These are phyloP conservation scores for Simmondsia chinensis DNA, from an alignment of 148 eudicot species.

Conservation along the genomic window DNA sequence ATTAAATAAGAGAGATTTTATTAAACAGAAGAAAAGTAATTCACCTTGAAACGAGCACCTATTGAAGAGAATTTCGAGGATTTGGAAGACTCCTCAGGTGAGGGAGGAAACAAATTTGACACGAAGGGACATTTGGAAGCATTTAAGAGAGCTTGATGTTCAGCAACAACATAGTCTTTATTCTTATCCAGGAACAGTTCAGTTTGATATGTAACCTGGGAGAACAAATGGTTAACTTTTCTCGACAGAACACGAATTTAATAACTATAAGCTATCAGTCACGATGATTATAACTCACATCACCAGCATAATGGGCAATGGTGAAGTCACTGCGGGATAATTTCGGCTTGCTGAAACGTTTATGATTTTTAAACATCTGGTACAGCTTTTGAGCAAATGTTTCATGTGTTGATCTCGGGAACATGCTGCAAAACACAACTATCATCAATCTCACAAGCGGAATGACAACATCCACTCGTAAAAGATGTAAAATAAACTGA, in stretches of 20 bases:
- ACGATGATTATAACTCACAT: conserved; percentile 46
- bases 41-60: conserved; percentile 92
- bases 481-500: too few relatives aligned
- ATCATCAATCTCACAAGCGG: too few relatives aligned
- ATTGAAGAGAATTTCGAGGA: conserved; percentile 94
- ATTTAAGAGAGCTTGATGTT: conserved; percentile 79
- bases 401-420: conserved; percentile 96
- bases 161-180: conserved; percentile 97
- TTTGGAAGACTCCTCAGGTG: conserved; percentile 88
- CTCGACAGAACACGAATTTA: too few relatives aligned
- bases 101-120: conserved; percentile 60
- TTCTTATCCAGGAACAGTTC: conserved; percentile 87
- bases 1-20: too few relatives aligned
- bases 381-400: conserved; percentile 95
- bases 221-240: conserved; percentile 4
- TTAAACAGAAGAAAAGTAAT: conserved; percentile 3
- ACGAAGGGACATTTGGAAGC: conserved; percentile 79
- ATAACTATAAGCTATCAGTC: conserved; percentile 1
- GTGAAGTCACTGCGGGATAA: conserved; percentile 92
- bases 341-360: conserved; percentile 91
- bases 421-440: conserved; percentile 51
- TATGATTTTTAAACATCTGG: conserved; percentile 77
- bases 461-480: too few relatives aligned
- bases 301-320: conserved; percentile 95
- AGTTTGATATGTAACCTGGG: conserved; percentile 90